Evolutionary conservation across 2,329 filamentous ascomycete genomes (phyloP).

Genomic region (Aspergillus awamori): DNA sequence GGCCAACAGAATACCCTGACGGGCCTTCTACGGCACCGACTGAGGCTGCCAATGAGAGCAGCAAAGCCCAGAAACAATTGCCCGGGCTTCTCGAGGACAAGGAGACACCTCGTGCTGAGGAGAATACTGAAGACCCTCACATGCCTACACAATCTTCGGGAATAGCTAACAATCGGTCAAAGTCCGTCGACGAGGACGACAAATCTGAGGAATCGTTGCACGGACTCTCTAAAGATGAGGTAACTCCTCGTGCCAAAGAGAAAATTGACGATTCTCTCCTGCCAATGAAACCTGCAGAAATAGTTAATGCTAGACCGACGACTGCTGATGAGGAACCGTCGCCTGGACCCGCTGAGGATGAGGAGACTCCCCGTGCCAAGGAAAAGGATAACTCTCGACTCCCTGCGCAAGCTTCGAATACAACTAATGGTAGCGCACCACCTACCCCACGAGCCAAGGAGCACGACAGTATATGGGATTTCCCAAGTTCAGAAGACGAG

Average conservation of each 20-base stretch:
- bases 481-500: constrained; percentile 41
- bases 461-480: constrained; percentile 30
- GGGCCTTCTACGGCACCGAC: neutral
- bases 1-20: neutral
- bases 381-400: neutral
- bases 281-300: too few relatives aligned
- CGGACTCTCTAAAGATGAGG: too few relatives aligned
- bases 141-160: neutral
- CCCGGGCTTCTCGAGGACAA: neutral
- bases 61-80: neutral
- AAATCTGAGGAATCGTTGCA: too few relatives aligned
- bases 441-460: constrained; percentile 20
- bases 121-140: neutral
- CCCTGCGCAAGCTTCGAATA: neutral
- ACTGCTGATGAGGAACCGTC: neutral
- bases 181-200: neutral
- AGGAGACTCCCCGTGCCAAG: constrained; percentile 5
- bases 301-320: too few relatives aligned
- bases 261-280: too few relatives aligned
- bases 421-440: constrained; percentile 10
- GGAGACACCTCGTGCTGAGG: neutral
- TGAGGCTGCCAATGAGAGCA: neutral
- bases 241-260: too few relatives aligned
- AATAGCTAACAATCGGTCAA: neutral
- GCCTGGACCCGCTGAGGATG: neutral